Base-by-base conservation (phyloP, 164 flowering plant species). In the Magnolia changhungtana region DNA sequence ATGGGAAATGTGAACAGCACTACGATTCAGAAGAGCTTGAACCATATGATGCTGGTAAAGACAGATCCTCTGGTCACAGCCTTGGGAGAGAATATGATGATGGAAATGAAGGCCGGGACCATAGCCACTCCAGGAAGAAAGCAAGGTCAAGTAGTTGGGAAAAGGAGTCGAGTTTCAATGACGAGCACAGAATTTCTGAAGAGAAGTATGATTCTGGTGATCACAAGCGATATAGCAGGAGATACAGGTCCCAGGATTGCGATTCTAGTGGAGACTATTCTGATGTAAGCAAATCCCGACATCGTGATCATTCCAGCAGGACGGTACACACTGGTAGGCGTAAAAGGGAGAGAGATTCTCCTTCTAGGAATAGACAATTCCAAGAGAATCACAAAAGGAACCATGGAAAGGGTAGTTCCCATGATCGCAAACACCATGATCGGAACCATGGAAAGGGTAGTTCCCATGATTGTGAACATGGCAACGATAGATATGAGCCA, bases 301-400 rank as follows among this genome's bases (percentile, higher is more conserved):
- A 51, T 21, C 23, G 71, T 21, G 65, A 67, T 14, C 63, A 6
- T 29, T 67, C 73, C 14, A 29, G 51, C 52, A 64, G 45, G 18
- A 59, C 58, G 23, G 55, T 45, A 29, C 65, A 61, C 23, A 55
- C 76, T 11, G 67, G 20, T 20, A 72, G 73, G 63, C 45, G 23
- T 45, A 68, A 72, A 13, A 55, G 51, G 55, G 78, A 67, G 50
- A 58, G 49, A 66, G 67, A 50, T 75, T 72, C 78, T 75, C 55
- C 75, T 72, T 75, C 24, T 13, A 51, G 52, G 58, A 55, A 75
- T 14, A 29, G 20, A 24, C 19, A 20, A 20, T 58, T 20, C 8
- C 49, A 55, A 73, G 76, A 73, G 45, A 68, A 73, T 66, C 55
- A 20, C 4, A 20, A 66, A 29, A 23, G 18, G 23, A 55, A 21